These are phyloP conservation scores for Eutrema japonicum DNA, from an alignment of 345 rosid genomes.

Conservation along the genomic window DNA sequence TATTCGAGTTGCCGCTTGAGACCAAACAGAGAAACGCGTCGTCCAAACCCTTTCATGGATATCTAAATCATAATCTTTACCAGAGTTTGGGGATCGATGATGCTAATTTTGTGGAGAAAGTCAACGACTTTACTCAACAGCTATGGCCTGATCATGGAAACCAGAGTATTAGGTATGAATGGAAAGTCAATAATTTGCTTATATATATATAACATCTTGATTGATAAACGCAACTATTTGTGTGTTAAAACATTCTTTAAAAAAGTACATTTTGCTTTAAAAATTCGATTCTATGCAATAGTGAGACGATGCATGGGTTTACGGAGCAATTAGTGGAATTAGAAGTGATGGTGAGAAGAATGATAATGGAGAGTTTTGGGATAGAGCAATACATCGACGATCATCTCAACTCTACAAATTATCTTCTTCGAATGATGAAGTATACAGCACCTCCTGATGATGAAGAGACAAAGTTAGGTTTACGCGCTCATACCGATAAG, in stretches of 20 bases:
- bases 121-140: slow-evolving; percentile 34
- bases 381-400: slow-evolving; percentile 48
- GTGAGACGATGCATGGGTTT: slow-evolving; percentile 39
- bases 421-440: slow-evolving; percentile 30
- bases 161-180: slow-evolving; percentile 32
- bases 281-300: slow-evolving; percentile 9
- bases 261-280: too few species aligned
- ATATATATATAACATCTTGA: not conserved
- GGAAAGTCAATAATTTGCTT: not conserved
- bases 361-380: slow-evolving; percentile 65
- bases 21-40: slow-evolving; percentile 38
- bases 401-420: slow-evolving; percentile 42
- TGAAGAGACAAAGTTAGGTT: slow-evolving; percentile 50
- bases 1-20: slow-evolving; percentile 33
- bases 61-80: slow-evolving; percentile 27
- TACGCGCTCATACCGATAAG: slow-evolving; percentile 55
- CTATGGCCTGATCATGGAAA: slow-evolving; percentile 34
- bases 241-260: not conserved
- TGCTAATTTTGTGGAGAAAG: slow-evolving; percentile 23
- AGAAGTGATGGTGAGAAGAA: slow-evolving; percentile 53
- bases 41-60: slow-evolving; percentile 33
- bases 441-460: slow-evolving; percentile 26
- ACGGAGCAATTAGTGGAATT: slow-evolving; percentile 44
- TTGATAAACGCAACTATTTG: not conserved
- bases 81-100: slow-evolving; percentile 39